phyloP scores from a whole-genome alignment of 31 red algal species.

The Asparagopsis taxiformis region DNA sequence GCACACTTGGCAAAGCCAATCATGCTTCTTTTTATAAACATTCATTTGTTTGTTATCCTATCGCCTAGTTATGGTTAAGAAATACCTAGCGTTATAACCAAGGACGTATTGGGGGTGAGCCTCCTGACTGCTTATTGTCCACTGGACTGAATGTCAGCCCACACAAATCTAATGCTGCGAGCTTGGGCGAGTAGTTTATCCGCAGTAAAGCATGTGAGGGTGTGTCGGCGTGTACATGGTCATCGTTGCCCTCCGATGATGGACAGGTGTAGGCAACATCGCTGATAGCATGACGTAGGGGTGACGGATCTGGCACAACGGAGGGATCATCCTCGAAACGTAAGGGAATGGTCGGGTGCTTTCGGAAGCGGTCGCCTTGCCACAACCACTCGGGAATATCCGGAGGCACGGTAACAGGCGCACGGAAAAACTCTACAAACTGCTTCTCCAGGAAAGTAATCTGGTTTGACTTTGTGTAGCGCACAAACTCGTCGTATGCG shows the following conservation, averaged over 20 bases:
- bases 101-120: neutral
- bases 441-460: conserved; percentile 81
- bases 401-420: conserved; percentile 49
- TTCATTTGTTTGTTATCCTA: no score
- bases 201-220: conserved; percentile 1
- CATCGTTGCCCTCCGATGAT: neutral
- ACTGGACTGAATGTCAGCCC: conserved; percentile 24
- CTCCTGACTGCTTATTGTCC: neutral
- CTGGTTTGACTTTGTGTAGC: conserved; percentile 81
- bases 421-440: conserved; percentile 93
- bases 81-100: no score
- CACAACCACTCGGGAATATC: conserved; percentile 78
- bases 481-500: conserved; percentile 80
- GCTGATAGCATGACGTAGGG: neutral
- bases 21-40: no score
- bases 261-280: neutral
- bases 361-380: conserved; percentile 56
- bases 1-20: no score
- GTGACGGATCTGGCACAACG: neutral
- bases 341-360: conserved; percentile 70
- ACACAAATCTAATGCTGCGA: conserved; percentile 35
- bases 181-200: conserved; percentile 21
- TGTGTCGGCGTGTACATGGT: neutral
- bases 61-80: no score
- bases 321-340: conserved; percentile 1